These are phyloP conservation scores for Ustilago trichophora DNA, from an alignment of 1,284 basidiomycete species.

Conservation along the genomic window DNA sequence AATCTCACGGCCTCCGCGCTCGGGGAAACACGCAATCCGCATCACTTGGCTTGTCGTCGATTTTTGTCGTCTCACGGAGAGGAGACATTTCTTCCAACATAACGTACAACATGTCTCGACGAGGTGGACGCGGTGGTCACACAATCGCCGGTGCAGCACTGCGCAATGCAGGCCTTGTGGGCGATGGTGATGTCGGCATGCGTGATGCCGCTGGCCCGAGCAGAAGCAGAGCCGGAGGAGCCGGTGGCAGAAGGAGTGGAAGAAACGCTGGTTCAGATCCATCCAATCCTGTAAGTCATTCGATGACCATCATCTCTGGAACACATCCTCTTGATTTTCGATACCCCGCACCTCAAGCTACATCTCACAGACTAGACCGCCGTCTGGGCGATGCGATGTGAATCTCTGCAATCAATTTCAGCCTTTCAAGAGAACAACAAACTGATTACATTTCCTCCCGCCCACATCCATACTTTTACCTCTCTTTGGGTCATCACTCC, in stretches of 20 bases:
- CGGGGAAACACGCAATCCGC: too few species aligned
- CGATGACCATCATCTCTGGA: conserved; percentile 1
- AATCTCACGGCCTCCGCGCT: too few species aligned
- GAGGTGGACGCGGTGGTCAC: conserved; percentile 35
- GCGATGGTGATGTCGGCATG: conserved; percentile 45
- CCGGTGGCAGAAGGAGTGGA: conserved; percentile 21
- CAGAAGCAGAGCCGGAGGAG: conserved; percentile 25
- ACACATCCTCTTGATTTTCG: too few species aligned
- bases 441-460: conserved; percentile 1
- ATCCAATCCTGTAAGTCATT: conserved; percentile 38
- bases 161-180: conserved; percentile 41
- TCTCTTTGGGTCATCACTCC: not conserved
- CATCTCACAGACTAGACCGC: too few species aligned
- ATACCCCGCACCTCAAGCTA: too few species aligned
- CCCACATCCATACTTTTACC: not conserved
- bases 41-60: too few species aligned
- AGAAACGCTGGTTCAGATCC: conserved; percentile 24
- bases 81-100: not conserved
- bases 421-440: not conserved
- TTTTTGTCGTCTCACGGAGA: not conserved
- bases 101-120: conserved; percentile 22
- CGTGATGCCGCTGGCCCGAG: conserved; percentile 42
- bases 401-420: not conserved
- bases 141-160: conserved; percentile 44
- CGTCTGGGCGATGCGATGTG: too few species aligned